These are phyloP conservation scores for Chaetomium sp. DNA, from an alignment of 2,329 filamentous ascomycete genomes.

Conservation along the genomic window DNA sequence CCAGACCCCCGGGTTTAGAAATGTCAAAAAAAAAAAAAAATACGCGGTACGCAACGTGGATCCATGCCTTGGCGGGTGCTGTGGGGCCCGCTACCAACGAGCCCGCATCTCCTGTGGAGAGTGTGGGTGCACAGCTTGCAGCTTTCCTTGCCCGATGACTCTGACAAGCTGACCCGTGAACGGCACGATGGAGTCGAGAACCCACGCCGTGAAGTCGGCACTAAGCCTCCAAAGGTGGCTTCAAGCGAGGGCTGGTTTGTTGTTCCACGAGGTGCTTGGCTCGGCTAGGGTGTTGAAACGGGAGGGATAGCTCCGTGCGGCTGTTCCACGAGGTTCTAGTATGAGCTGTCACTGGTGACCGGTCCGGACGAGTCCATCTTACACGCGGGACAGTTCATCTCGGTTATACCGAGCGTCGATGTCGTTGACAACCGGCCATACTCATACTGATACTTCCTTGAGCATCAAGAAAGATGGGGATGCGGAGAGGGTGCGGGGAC, in stretches of 20 bases:
- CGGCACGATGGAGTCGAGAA: not conserved
- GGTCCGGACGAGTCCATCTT: not conserved
- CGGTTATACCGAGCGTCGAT: not conserved
- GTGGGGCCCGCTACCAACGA: not conserved
- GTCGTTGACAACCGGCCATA: not conserved
- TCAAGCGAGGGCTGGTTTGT: not conserved
- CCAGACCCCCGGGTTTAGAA: not conserved
- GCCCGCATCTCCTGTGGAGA: not conserved
- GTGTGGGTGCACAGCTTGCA: not conserved
- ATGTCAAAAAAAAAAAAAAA: not conserved
- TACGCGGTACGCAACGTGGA: slow-evolving; percentile 6
- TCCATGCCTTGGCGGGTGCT: not conserved
- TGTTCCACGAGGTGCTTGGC: not conserved
- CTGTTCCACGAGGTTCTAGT: not conserved
- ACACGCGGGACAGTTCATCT: not conserved
- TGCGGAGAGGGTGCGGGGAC: not conserved
- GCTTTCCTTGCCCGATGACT: slow-evolving; percentile 8
- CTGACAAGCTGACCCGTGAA: not conserved
- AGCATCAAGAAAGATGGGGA: not conserved
- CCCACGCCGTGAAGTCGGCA: not conserved
- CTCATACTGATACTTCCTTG: not conserved
- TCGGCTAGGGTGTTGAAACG: not conserved
- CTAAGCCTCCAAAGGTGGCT: slow-evolving; percentile 21
- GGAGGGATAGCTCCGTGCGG: not conserved
- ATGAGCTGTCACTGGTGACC: not conserved